These are phyloP conservation scores for Rosa hybrid DNA, from an alignment of 331 rosid genomes.

Conservation along the genomic window DNA sequence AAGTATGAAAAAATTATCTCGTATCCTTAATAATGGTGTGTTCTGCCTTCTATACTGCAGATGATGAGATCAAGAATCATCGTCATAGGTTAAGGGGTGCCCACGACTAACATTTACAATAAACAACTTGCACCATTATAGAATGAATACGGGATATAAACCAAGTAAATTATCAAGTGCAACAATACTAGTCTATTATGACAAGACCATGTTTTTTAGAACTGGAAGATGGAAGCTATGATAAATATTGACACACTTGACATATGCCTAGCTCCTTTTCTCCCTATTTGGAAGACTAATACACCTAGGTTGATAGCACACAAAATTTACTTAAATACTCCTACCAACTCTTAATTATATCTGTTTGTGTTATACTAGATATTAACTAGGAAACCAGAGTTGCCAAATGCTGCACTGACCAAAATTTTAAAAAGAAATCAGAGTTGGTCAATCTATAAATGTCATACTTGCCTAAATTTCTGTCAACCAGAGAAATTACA, in stretches of 20 bases:
- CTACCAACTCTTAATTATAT: not conserved
- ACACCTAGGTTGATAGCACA: not conserved
- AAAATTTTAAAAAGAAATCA: not conserved
- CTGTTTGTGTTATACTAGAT: not conserved
- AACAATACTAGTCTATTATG: not conserved
- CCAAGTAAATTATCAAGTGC: not conserved
- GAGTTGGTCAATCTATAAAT: not conserved
- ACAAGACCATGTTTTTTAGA: not conserved
- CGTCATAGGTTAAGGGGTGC: not conserved
- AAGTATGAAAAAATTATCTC: not conserved
- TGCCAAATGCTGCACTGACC: not conserved
- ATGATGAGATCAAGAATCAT: not conserved
- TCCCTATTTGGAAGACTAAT: not conserved
- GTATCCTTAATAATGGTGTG: not conserved
- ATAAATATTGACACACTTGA: not conserved
- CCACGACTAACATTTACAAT: not conserved
- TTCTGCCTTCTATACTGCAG: not conserved
- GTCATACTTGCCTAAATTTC: not conserved
- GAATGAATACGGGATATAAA: not conserved
- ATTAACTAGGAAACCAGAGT: not conserved
- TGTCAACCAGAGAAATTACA: not conserved
- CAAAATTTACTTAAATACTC: not conserved
- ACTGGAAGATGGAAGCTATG: not conserved
- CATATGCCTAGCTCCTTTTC: not conserved
- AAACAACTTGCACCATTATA: not conserved